phyloP scores from a whole-genome alignment of 202 grass and related monocot species.

The Carex sylvatica region DNA sequence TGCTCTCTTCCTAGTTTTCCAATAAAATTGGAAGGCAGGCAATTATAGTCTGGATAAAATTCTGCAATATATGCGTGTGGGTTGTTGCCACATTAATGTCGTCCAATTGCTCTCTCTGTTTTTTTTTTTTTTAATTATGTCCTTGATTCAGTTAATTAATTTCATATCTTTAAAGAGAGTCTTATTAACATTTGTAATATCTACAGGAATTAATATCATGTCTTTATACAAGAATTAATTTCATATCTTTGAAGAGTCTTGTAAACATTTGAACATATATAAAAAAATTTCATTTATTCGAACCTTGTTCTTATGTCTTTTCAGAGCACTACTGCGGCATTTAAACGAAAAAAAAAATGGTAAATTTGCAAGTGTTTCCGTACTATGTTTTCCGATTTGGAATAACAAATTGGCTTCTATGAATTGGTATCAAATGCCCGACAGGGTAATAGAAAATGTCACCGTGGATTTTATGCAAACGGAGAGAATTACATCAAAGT shows the following conservation, averaged over 20 bases:
- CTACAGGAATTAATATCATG: neutral
- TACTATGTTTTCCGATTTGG: neutral
- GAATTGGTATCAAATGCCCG: neutral
- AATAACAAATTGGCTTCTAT: neutral
- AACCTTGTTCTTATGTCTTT: neutral
- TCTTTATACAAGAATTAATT: neutral
- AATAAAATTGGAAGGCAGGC: neutral
- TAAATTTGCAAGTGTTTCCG: neutral
- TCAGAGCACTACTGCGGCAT: neutral
- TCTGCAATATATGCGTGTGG: neutral
- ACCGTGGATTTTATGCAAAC: neutral
- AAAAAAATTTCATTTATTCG: neutral
- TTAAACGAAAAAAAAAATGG: neutral
- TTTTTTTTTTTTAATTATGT: neutral
- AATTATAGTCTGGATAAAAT: constrained; percentile 12
- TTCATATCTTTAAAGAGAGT: neutral
- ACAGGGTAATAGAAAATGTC: neutral
- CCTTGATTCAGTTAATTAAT: neutral
- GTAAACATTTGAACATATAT: neutral
- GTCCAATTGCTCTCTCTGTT: neutral
- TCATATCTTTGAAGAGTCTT: neutral
- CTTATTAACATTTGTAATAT: neutral
- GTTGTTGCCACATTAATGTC: neutral
- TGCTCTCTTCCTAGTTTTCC: neutral
- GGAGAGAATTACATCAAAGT: too few species aligned